phyloP scores from a whole-genome alignment of 2,329 filamentous ascomycete genomes.

The Trichophyton mentagrophytes region DNA sequence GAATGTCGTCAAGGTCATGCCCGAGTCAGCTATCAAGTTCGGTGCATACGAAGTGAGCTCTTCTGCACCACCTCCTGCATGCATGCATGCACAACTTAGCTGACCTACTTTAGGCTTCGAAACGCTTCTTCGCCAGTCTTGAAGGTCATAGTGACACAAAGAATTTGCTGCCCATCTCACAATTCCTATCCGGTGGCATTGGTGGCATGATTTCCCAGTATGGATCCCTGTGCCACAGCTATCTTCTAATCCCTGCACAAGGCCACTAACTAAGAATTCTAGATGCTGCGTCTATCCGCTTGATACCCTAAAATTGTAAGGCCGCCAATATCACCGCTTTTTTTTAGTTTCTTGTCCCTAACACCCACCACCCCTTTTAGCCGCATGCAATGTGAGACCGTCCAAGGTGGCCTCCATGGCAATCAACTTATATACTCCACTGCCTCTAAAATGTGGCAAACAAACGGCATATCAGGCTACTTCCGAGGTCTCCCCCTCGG shows the following conservation, averaged over 20 bases:
- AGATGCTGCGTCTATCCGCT: constrained; percentile 89
- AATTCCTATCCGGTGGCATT: constrained; percentile 79
- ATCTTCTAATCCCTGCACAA: neutral
- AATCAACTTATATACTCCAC: constrained; percentile 73
- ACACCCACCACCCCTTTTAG: constrained; percentile 22
- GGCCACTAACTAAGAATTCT: neutral
- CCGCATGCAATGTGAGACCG: constrained; percentile 88
- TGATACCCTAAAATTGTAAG: constrained; percentile 54
- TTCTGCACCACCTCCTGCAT: neutral
- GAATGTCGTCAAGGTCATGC: constrained; percentile 97
- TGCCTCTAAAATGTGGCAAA: constrained; percentile 70
- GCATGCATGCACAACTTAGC: neutral
- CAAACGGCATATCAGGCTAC: constrained; percentile 60
- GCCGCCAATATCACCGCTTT: constrained; percentile 9
- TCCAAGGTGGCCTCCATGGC: constrained; percentile 70
- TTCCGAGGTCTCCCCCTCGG: constrained; percentile 93
- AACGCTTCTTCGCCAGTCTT: constrained; percentile 68
- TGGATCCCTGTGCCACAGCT: constrained; percentile 14
- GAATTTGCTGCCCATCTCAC: constrained; percentile 67
- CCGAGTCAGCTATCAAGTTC: constrained; percentile 96
- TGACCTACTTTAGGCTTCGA: constrained; percentile 50
- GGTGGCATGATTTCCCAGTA: constrained; percentile 93
- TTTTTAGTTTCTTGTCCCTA: neutral
- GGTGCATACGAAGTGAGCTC: constrained; percentile 69
- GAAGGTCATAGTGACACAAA: constrained; percentile 79